Base-by-base conservation (phyloP, 106 monocot species). In the Apostasia shenzhenica region DNA sequence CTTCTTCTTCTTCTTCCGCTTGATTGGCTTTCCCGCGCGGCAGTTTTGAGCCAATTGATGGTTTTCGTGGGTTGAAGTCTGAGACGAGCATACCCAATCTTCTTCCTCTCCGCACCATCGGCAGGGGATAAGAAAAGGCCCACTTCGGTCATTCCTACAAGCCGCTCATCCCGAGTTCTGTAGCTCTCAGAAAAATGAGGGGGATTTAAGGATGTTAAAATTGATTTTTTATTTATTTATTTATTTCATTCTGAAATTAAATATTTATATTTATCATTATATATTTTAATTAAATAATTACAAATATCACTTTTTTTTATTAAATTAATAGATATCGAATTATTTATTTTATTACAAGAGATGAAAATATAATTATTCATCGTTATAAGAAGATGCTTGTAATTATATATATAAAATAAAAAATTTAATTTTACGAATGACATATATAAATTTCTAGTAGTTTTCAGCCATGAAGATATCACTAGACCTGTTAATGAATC, bases 121-220 rank as follows among this genome's bases (percentile, higher is more conserved):
- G 71, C 2, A 60, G 45, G 63, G 52, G 79, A 79, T 79, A 79
- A 79, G 79, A 68, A 60, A 68, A 68, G 52, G 42, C 59, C 57
- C 67, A 60, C 75, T 41, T 59, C 13, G 67, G 59, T 75, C 68
- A 75, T 68, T 68, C 68, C 75, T 59, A 75, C 68, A 59, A 0
- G n/a, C 68, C 50, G 67, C 60, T 57, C 73, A 61, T 53, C 49
- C 60, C 56, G 53, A 7, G 5, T 5, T 54, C 5, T 7, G 53
- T 7, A 54, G 53, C 8, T 54, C 8, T 7, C 5, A 54, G 53
- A 11, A 7, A 54, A 11, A 5, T 11, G 53, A 11, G 11, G 53
- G 53, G 11, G 53, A 54, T 26, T 26, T 26, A 26, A 26, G 26
- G 26, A 26, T 26, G 26, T 26, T 26, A 26, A 26, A 26, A 26